These are phyloP conservation scores for Talaromyces islandicus DNA, from an alignment of 2,329 filamentous ascomycete species.

Conservation along the genomic window DNA sequence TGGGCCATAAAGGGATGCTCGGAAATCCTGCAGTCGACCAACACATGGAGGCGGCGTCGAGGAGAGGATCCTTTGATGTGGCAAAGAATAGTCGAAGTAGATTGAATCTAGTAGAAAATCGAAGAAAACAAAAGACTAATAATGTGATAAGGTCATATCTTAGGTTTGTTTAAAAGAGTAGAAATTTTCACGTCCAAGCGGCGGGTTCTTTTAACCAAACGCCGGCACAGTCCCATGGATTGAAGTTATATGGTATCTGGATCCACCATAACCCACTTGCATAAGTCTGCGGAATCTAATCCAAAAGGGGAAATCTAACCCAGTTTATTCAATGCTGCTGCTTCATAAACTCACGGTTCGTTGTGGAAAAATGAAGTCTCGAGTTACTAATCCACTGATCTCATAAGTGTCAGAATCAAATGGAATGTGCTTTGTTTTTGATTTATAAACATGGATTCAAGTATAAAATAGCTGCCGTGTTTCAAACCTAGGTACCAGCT, in stretches of 20 bases:
- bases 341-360: background rate
- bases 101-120: background rate
- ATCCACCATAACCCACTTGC: background rate
- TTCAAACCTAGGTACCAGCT: no score
- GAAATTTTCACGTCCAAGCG: no score
- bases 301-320: background rate
- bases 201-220: background rate
- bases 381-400: background rate
- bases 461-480: background rate
- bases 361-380: background rate
- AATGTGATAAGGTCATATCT: no score
- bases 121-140: no score
- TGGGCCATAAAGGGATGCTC: conserved; percentile 19
- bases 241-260: background rate
- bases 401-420: background rate
- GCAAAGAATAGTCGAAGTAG: background rate
- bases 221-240: background rate
- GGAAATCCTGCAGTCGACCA: conserved; percentile 19
- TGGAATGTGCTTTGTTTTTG: background rate
- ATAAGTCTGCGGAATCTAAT: background rate
- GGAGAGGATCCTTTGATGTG: background rate
- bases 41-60: conserved; percentile 17
- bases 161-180: no score
- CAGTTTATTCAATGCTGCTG: background rate
- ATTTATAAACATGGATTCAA: background rate